A percentile compares a stretch with the other conserved stretches of the same genome.
Conservation (phyloP, 192 early-diverging fungal genomes). For the Gamsiella multidivaricata region DNA sequence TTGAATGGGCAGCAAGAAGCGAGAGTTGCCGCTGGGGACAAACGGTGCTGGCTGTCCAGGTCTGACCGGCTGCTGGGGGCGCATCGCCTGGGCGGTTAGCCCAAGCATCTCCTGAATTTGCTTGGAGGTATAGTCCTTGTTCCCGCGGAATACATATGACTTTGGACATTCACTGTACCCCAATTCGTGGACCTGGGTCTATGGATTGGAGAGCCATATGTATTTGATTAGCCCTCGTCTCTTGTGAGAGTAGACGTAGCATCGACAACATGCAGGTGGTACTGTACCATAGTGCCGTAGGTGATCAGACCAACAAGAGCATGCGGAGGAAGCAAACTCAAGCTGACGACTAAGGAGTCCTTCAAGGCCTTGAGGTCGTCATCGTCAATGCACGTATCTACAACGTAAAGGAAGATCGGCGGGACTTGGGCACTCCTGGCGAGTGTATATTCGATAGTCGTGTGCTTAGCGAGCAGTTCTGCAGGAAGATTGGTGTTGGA, state of each 20-base stretch:
- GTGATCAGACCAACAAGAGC: constrained; percentile 96
- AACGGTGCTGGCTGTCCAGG: constrained; percentile 52
- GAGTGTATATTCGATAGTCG: constrained; percentile 97
- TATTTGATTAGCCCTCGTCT: neutral
- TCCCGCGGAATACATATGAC: constrained; percentile 96
- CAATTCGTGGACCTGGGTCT: constrained; percentile 96
- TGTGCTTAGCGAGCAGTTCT: constrained; percentile 90
- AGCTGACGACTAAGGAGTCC: constrained; percentile 89
- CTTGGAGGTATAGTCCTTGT: constrained; percentile 94
- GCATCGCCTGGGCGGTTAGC: constrained; percentile 61
- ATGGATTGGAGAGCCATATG: too few relatives aligned
- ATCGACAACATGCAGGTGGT: neutral
- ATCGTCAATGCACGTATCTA: constrained; percentile 96
- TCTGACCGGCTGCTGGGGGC: constrained; percentile 58
- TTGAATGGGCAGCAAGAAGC: constrained; percentile 92
- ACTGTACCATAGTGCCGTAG: constrained; percentile 93
- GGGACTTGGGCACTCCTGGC: constrained; percentile 86
- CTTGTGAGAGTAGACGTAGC: too few relatives aligned
- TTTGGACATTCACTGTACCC: constrained; percentile 97
- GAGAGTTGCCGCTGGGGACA: constrained; percentile 59
- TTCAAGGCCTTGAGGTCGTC: constrained; percentile 96
- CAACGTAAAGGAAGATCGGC: constrained; percentile 96
- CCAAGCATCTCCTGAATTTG: constrained; percentile 99
- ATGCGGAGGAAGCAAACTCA: constrained; percentile 91
- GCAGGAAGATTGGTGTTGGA: constrained; percentile 91